A percentile compares a stretch with the other conserved stretches of the same genome.
Evolutionary conservation across 2,329 filamentous ascomycete genomes (phyloP).

Genomic region (Zymoseptoria tritici): DNA sequence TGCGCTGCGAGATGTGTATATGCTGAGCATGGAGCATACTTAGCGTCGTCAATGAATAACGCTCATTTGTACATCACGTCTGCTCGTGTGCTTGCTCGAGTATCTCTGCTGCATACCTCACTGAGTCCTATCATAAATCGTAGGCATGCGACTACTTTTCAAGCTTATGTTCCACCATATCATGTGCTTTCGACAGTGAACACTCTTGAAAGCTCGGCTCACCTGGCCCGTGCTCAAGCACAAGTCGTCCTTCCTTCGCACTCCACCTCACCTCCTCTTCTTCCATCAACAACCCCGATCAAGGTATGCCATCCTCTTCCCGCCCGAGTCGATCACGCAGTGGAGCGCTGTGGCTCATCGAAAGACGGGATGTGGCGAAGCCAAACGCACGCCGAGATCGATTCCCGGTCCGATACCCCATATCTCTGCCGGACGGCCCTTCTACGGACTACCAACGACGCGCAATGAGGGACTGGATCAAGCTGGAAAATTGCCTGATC

Average conservation of each 20-base stretch:
- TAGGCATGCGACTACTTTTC: too few species aligned
- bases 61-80: background rate
- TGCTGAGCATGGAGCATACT: background rate
- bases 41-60: background rate
- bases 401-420: background rate
- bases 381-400: background rate
- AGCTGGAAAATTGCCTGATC: background rate
- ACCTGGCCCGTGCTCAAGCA: background rate
- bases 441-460: background rate
- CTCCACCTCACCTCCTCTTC: background rate
- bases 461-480: background rate
- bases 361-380: background rate
- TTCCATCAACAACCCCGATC: background rate
- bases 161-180: too few species aligned
- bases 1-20: background rate
- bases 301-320: background rate
- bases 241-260: background rate
- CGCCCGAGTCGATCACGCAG: background rate
- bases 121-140: too few species aligned
- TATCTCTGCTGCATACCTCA: too few species aligned
- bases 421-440: background rate
- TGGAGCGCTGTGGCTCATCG: background rate
- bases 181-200: too few species aligned
- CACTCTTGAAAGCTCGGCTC: too few species aligned
- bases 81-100: background rate